Conservation (phyloP, 768 basidiomycete genomes). For the Phylloporus arenicola region DNA sequence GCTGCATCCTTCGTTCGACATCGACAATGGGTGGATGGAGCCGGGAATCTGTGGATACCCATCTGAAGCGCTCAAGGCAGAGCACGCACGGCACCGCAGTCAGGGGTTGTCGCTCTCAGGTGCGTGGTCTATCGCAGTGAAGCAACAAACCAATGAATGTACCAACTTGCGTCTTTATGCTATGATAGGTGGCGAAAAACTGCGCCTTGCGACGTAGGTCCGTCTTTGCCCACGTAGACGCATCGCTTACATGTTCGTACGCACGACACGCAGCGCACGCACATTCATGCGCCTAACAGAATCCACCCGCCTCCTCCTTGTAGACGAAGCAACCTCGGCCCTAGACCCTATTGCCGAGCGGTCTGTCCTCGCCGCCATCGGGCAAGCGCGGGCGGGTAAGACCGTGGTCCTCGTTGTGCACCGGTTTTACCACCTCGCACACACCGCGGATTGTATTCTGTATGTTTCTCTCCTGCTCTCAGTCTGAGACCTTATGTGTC, state of each 20-base stretch:
- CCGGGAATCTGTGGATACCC: conserved; percentile 13
- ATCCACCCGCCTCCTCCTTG: conserved; percentile 42
- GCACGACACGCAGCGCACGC: conserved; percentile 33
- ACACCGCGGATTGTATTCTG: conserved; percentile 49
- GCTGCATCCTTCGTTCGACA: conserved; percentile 24
- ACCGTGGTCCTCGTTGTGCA: conserved; percentile 56
- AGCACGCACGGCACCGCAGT: conserved; percentile 21
- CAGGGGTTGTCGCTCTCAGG: conserved; percentile 21
- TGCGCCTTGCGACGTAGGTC: conserved; percentile 45
- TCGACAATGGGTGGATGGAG: conserved; percentile 17
- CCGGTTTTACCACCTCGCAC: conserved; percentile 45
- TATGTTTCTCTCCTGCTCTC: conserved; percentile 22
- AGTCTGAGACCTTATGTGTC: not conserved
- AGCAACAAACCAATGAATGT: not conserved
- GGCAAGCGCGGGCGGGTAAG: conserved; percentile 37
- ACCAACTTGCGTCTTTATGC: not conserved
- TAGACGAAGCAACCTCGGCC: conserved; percentile 57
- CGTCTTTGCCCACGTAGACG: not conserved
- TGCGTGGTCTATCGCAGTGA: not conserved
- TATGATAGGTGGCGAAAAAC: conserved; percentile 39
- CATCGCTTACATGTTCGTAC: not conserved
- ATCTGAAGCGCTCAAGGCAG: conserved; percentile 19
- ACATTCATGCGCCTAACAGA: conserved; percentile 38
- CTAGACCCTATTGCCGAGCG: conserved; percentile 53
- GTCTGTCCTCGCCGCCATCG: conserved; percentile 39